These are phyloP conservation scores for Pseudogymnoascus sp. DNA, from an alignment of 2,329 filamentous ascomycete genomes.

Conservation along the genomic window DNA sequence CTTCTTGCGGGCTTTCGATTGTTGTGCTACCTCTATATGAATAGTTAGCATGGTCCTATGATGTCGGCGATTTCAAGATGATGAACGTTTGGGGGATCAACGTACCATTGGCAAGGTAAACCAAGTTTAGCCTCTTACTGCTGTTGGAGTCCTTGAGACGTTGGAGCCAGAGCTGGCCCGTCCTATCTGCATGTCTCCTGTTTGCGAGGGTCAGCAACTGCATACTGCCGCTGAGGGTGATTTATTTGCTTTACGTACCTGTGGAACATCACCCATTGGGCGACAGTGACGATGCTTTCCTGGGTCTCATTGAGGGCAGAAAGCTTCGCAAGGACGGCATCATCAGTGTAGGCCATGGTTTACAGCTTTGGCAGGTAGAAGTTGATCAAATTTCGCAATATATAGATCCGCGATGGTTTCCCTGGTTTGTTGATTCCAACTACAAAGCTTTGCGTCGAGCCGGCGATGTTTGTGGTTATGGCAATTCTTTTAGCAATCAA, in stretches of 20 bases:
- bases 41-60: constrained; percentile 16
- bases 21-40: constrained; percentile 77
- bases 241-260: constrained; percentile 47
- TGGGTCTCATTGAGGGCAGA: constrained; percentile 95
- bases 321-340: constrained; percentile 89
- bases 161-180: constrained; percentile 85
- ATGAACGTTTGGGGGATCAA: constrained; percentile 9
- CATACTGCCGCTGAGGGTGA: not conserved
- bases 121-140: constrained; percentile 76
- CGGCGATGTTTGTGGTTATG: not conserved
- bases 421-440: not conserved
- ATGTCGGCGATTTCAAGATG: not conserved
- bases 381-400: not conserved
- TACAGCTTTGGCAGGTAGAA: constrained; percentile 14
- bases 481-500: constrained; percentile 5
- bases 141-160: constrained; percentile 80
- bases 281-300: constrained; percentile 90
- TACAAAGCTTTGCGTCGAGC: constrained; percentile 1
- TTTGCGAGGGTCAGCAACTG: constrained; percentile 25
- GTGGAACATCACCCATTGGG: constrained; percentile 99
- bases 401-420: not conserved
- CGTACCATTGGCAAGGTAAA: constrained; percentile 92
- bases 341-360: constrained; percentile 86
- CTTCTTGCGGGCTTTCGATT: constrained; percentile 86
- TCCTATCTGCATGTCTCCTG: constrained; percentile 86